Evolutionary conservation across 2,329 filamentous ascomycete genomes (phyloP).

Genomic region (Colletotrichum sp.): DNA sequence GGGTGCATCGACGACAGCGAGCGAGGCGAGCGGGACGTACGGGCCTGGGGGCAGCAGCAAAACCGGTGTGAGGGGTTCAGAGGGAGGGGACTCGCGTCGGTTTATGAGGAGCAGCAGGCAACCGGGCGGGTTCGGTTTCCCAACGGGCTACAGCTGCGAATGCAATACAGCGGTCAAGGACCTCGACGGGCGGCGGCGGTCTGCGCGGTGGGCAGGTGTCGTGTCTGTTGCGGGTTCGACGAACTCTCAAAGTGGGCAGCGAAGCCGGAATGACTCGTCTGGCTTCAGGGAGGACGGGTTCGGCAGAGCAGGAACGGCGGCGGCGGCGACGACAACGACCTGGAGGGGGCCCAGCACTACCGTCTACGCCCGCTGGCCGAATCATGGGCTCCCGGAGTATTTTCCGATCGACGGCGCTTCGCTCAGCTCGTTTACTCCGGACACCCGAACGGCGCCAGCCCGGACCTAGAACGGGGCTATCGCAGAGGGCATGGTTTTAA

Average conservation of each 20-base stretch:
- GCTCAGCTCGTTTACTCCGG: background rate
- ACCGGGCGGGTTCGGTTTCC: background rate
- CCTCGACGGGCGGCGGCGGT: background rate
- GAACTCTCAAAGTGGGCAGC: background rate
- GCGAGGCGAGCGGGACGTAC: conserved; percentile 2
- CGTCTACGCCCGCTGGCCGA: background rate
- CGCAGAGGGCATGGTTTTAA: background rate
- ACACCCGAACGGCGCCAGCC: background rate
- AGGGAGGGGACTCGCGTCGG: background rate
- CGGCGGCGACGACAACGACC: background rate
- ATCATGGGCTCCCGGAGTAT: background rate
- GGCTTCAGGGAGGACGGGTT: background rate
- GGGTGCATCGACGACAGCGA: background rate
- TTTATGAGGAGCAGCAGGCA: background rate
- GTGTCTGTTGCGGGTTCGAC: background rate
- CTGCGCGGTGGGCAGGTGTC: background rate
- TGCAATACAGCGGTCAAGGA: background rate
- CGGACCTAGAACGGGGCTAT: background rate
- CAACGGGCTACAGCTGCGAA: background rate
- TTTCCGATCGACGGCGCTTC: background rate
- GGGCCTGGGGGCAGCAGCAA: background rate
- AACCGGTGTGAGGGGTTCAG: background rate
- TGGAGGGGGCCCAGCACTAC: background rate
- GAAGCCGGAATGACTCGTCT: conserved; percentile 2
- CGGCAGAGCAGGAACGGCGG: background rate